Percentiles rank a stretch among this genome's conserved stretches.
phyloP scores from a whole-genome alignment of 2,329 filamentous ascomycete species.

The Chlorencoelia australis region DNA sequence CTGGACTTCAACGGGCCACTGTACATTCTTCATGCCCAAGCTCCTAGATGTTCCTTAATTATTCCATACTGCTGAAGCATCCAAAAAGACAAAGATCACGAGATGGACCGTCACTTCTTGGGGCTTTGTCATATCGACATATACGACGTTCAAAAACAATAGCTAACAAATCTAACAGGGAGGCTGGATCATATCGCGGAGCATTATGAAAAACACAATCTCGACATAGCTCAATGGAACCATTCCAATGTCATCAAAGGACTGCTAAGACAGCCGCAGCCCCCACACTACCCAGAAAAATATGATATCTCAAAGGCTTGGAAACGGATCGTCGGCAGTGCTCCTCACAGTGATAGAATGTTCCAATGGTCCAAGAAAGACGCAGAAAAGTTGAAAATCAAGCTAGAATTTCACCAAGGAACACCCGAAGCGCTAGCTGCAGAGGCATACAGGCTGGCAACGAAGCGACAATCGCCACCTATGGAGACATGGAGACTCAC shows the following conservation, averaged over 20 bases:
- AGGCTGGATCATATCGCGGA: conserved; percentile 17
- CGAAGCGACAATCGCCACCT: background rate
- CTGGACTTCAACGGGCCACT: no score
- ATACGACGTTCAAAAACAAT: no score
- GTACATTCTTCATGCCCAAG: no score
- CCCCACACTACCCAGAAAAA: no score
- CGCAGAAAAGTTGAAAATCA: conserved; percentile 11
- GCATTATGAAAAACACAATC: conserved; percentile 17
- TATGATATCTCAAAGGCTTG: conserved; percentile 14
- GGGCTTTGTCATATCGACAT: no score
- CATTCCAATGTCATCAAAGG: conserved; percentile 16
- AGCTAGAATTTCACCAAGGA: conserved; percentile 15
- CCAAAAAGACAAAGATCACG: no score
- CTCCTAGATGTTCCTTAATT: no score
- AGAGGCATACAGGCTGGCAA: conserved; percentile 8
- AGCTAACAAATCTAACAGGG: conserved; percentile 7
- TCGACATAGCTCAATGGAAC: conserved; percentile 11
- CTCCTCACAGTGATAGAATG: conserved; percentile 5
- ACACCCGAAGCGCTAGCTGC: conserved; percentile 3
- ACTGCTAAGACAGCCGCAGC: conserved; percentile 13
- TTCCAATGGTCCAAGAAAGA: conserved; percentile 11
- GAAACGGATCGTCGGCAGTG: conserved; percentile 7
- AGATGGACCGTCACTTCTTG: no score
- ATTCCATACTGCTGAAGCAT: no score
- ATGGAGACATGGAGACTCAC: background rate